Conservation (phyloP, 179 eudicot species). For the Nepenthes alata region DNA sequence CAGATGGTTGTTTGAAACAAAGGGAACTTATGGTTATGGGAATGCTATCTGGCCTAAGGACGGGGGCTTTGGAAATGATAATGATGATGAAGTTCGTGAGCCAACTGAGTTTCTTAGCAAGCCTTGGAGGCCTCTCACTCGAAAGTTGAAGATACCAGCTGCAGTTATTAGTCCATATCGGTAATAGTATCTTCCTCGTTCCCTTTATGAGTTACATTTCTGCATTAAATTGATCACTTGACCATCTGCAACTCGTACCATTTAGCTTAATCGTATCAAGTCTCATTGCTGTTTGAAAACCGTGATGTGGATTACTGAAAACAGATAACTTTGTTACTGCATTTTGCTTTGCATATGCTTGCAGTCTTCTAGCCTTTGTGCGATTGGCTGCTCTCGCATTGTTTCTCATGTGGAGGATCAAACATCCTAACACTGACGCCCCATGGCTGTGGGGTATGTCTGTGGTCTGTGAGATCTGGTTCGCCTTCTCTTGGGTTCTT, state of each 20-base stretch:
- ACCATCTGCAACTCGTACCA: too few relatives aligned
- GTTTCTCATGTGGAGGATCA: conserved; percentile 33
- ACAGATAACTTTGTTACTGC: too few relatives aligned
- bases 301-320: too few relatives aligned
- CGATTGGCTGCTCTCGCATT: conserved; percentile 28
- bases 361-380: conserved; percentile 17
- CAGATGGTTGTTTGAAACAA: conserved; percentile 34
- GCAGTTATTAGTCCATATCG: conserved; percentile 40
- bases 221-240: too few relatives aligned
- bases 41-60: conserved; percentile 11
- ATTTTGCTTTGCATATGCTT: neutral
- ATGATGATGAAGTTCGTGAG: conserved; percentile 13
- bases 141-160: conserved; percentile 38
- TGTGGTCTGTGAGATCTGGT: conserved; percentile 39
- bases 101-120: conserved; percentile 27
- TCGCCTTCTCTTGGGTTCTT: conserved; percentile 45
- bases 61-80: conserved; percentile 9
- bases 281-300: too few relatives aligned
- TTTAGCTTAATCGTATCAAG: too few relatives aligned
- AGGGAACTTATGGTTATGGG: conserved; percentile 8
- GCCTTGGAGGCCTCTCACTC: conserved; percentile 49
- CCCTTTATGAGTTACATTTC: too few relatives aligned
- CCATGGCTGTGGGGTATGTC: conserved; percentile 39
- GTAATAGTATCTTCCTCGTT: conserved; percentile 9
- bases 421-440: conserved; percentile 27